Evolutionary conservation across 2,329 filamentous ascomycete genomes (phyloP), one percentile per base, ranked within the genome.

Genomic region (Fusarium bactridioides): DNA sequence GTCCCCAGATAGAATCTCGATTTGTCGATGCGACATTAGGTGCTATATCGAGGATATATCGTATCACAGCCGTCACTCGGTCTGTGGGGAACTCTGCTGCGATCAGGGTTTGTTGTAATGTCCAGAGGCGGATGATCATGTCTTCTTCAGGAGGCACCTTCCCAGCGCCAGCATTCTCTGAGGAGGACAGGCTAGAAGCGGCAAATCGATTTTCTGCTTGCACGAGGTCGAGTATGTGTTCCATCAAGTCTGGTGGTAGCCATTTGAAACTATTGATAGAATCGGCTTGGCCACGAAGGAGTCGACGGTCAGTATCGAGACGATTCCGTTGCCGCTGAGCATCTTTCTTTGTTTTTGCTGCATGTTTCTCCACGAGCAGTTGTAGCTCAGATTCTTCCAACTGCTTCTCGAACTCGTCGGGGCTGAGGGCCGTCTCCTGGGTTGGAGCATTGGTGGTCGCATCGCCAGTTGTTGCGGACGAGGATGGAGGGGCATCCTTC

Each of bases 351-450:
- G 92, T 91, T 81, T 95, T 97, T 44, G 88, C 84, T 0, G 92
- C 91, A 81, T 95, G 85, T 78, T 94, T 96, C 71, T 98, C 95
- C 21, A 98, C 92, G 10, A 98, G 84, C 27, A 93, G 83, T 80
- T 98, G 95, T 41, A 99, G 85, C 77, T 97, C 94, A n/a, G 94
- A 92, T 76, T 94, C 92, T 80, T 98, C 94, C 21, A 98, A 88
- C 77, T 97, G 94, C 71, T 86, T 91, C 79, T 98, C 96, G 57
- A 98, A 92, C 80, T 98, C 94, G 79, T 98, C 95, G 3, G 95
- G 92, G 54, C 90, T 94, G 72, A 95, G 83, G 33, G 88, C 84
- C 61, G 89, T 83, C 58, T 83, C 75, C 37, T 80, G 70, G n/a
- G 62, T 38, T 37, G 53, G 55, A 41, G 61, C 37, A 19, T 60